phyloP scores from a whole-genome alignment of 2,329 filamentous ascomycete species.

The Neofusicoccum parvum region DNA sequence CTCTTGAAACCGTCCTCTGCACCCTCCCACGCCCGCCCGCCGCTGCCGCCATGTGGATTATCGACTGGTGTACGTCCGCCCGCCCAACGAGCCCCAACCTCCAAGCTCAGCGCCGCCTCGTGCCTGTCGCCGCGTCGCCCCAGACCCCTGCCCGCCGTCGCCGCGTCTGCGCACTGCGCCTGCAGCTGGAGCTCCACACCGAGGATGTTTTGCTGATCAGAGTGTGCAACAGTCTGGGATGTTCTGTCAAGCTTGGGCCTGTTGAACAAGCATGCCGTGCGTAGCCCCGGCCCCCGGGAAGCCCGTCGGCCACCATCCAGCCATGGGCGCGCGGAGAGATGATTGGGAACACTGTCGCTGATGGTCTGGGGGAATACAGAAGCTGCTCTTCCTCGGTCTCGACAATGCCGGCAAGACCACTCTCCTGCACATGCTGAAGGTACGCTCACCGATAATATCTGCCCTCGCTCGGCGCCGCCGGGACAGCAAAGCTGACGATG shows the following conservation, averaged over 20 bases:
- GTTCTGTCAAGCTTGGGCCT: conserved; percentile 83
- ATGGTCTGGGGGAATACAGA: conserved; percentile 21
- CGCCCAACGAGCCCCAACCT: background rate
- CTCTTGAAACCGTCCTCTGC: background rate
- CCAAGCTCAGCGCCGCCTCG: conserved; percentile 12
- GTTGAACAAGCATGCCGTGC: conserved; percentile 82
- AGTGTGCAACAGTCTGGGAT: conserved; percentile 70
- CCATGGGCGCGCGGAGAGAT: background rate
- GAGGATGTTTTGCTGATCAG: conserved; percentile 22
- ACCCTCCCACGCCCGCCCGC: background rate
- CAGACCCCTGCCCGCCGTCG: background rate
- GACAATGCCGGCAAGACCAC: conserved; percentile 97
- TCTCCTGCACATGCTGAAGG: conserved; percentile 90
- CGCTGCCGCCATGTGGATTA: conserved; percentile 75
- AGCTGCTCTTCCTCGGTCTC: conserved; percentile 72
- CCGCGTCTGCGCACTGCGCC: conserved; percentile 1
- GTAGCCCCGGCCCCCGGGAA: background rate
- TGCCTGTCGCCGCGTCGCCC: conserved; percentile 1
- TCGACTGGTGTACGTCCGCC: conserved; percentile 69
- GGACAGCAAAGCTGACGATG: background rate
- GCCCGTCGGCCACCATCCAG: background rate
- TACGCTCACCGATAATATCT: background rate
- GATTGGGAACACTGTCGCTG: background rate
- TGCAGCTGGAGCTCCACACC: background rate
- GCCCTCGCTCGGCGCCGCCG: background rate